Conservation (phyloP, 192 early-diverging fungal genomes). For the Entomortierella beljakovae region DNA sequence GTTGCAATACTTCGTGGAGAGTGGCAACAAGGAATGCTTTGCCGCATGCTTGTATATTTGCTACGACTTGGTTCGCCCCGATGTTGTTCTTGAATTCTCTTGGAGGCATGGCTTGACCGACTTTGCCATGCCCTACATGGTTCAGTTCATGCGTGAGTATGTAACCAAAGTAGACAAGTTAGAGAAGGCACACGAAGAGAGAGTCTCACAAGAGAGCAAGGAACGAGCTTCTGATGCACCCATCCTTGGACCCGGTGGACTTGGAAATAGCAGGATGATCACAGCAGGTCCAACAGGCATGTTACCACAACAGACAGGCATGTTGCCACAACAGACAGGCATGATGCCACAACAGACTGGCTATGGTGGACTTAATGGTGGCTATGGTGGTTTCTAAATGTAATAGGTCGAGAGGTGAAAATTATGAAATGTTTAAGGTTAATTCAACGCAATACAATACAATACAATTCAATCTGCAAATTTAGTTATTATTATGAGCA, state of each 20-base stretch:
- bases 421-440: not conserved
- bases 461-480: no score
- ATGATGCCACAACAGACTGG: conserved; percentile 19
- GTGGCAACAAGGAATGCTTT: conserved; percentile 93
- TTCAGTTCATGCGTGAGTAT: conserved; percentile 91
- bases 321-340: conserved; percentile 28
- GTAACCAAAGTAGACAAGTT: conserved; percentile 77
- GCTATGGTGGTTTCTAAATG: conserved; percentile 7
- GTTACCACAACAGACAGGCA: conserved; percentile 27
- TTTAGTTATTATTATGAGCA: no score
- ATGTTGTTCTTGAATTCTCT: conserved; percentile 92
- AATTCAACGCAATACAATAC: no score
- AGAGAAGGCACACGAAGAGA: conserved; percentile 49
- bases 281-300: conserved; percentile 28
- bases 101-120: conserved; percentile 92
- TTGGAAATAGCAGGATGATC: conserved; percentile 45
- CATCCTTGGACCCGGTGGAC: conserved; percentile 38
- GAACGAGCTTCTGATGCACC: conserved; percentile 30
- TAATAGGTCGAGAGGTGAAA: not conserved
- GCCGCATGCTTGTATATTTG: conserved; percentile 93
- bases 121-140: conserved; percentile 98
- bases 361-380: not conserved
- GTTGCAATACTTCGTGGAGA: conserved; percentile 94
- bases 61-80: conserved; percentile 94
- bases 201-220: conserved; percentile 31